A percentile compares a stretch with the other conserved stretches of the same genome.
phyloP scores from a whole-genome alignment of 2,329 filamentous ascomycete species.

The Ophiostoma novo-ulmi region DNA sequence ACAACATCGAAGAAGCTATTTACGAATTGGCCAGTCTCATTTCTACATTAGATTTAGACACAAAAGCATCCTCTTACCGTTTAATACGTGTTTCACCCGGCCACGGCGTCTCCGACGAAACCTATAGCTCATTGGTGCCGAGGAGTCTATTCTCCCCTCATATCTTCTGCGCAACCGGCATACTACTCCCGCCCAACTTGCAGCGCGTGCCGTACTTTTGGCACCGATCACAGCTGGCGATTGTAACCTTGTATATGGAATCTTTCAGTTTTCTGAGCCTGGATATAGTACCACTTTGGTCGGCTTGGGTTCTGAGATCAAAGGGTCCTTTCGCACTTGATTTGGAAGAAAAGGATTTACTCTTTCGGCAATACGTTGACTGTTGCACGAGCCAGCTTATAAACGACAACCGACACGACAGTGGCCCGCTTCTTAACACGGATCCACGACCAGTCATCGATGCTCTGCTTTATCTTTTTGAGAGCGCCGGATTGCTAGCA shows the following conservation, averaged over 20 bases:
- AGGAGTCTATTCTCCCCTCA: not conserved
- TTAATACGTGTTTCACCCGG: not conserved
- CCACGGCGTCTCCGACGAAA: too few relatives aligned
- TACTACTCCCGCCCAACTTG: not conserved
- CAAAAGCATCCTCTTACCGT: not conserved
- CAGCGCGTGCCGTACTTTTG: not conserved
- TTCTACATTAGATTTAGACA: not conserved
- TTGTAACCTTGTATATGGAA: not conserved
- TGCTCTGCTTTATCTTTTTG: not conserved
- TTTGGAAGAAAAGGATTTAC: not conserved
- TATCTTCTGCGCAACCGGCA: not conserved
- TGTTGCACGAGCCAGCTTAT: not conserved
- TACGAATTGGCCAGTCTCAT: not conserved
- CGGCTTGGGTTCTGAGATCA: not conserved
- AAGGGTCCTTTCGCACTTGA: not conserved
- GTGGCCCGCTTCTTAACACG: not conserved
- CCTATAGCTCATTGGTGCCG: not conserved
- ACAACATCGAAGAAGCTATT: not conserved
- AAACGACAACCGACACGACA: not conserved
- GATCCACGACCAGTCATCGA: not conserved
- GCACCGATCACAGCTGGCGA: not conserved
- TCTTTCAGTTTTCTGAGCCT: too few relatives aligned
- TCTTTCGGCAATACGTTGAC: not conserved
- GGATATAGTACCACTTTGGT: too few relatives aligned
- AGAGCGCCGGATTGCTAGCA: not conserved